Evolutionary conservation across 305 asterid genomes (phyloP).

Genomic region (Solanum aculeatissimum): DNA sequence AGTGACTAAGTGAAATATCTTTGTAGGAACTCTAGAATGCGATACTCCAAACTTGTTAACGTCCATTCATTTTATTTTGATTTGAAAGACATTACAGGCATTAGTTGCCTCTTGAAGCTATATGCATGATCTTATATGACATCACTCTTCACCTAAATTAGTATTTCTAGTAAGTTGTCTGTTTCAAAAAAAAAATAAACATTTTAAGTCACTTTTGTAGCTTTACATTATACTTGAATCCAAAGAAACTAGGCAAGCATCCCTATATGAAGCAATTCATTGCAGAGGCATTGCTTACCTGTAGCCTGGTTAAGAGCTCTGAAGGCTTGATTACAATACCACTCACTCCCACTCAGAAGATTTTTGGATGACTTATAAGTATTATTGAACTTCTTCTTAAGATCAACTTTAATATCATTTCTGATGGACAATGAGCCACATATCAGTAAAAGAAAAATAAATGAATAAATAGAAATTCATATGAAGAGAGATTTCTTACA

Average conservation of each 20-base stretch:
- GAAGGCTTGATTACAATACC: slow-evolving; percentile 98
- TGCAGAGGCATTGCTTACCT: slow-evolving; percentile 29
- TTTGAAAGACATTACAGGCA: background rate
- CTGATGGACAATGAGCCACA: slow-evolving; percentile 32
- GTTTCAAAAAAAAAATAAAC: background rate
- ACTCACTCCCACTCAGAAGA: slow-evolving; percentile 79
- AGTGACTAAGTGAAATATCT: background rate
- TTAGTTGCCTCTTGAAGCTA: background rate
- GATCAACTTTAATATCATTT: slow-evolving; percentile 63
- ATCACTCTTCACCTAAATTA: background rate
- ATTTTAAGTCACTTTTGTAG: background rate
- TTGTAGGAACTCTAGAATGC: background rate
- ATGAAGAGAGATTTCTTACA: slow-evolving; percentile 38
- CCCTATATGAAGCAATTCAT: background rate
- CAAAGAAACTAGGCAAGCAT: background rate
- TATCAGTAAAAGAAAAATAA: slow-evolving; percentile 3
- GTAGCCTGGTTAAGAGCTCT: slow-evolving; percentile 97
- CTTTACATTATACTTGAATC: background rate
- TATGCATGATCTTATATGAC: background rate
- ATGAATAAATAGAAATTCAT: background rate
- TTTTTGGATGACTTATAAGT: slow-evolving; percentile 52
- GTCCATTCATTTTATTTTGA: background rate
- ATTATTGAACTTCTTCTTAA: slow-evolving; percentile 89
- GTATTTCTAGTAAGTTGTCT: background rate
- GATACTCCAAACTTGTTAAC: background rate